Percentiles rank a stretch among this genome's conserved stretches.
Evolutionary conservation across 495 filamentous ascomycete species (phyloP).

Genomic region (Cetradonia linearis): DNA sequence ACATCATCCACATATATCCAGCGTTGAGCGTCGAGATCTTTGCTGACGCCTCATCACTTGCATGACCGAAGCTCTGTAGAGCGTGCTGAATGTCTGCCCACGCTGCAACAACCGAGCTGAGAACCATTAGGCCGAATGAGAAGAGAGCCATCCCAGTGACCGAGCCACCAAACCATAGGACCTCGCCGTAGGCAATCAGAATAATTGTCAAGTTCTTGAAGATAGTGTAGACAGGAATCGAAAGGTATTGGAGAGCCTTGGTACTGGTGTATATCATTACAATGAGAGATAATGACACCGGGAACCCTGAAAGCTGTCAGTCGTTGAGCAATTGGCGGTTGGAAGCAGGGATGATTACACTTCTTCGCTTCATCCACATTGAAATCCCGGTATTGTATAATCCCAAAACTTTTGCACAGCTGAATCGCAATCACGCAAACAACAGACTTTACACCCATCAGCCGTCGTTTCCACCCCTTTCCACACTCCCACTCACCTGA

Average conservation of each 20-base stretch:
- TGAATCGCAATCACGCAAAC: slow-evolving; percentile 89
- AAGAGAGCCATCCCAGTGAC: slow-evolving; percentile 81
- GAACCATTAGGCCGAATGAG: slow-evolving; percentile 95
- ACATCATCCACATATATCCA: slow-evolving; percentile 94
- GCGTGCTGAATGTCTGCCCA: slow-evolving; percentile 97
- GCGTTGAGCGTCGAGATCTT: slow-evolving; percentile 85
- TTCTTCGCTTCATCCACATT: slow-evolving; percentile 81
- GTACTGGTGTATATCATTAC: slow-evolving; percentile 99
- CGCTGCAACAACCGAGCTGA: slow-evolving; percentile 87
- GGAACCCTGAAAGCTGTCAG: slow-evolving; percentile 64
- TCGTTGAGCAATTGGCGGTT: slow-evolving; percentile 3
- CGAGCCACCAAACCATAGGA: slow-evolving; percentile 96
- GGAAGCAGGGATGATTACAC: slow-evolving; percentile 48
- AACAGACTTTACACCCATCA: slow-evolving; percentile 49
- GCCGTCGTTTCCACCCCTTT: neutral
- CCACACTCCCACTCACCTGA: slow-evolving; percentile 54
- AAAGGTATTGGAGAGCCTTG: slow-evolving; percentile 93
- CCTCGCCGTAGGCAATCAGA: slow-evolving; percentile 95
- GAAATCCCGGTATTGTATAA: slow-evolving; percentile 87
- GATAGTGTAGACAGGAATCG: slow-evolving; percentile 97
- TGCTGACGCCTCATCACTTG: slow-evolving; percentile 50
- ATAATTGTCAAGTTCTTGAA: slow-evolving; percentile 99
- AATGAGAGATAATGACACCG: slow-evolving; percentile 90
- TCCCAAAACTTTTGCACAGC: slow-evolving; percentile 65
- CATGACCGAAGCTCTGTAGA: slow-evolving; percentile 48